These are phyloP conservation scores for Beauveria australis DNA, from an alignment of 2,329 filamentous ascomycete genomes.

Conservation along the genomic window DNA sequence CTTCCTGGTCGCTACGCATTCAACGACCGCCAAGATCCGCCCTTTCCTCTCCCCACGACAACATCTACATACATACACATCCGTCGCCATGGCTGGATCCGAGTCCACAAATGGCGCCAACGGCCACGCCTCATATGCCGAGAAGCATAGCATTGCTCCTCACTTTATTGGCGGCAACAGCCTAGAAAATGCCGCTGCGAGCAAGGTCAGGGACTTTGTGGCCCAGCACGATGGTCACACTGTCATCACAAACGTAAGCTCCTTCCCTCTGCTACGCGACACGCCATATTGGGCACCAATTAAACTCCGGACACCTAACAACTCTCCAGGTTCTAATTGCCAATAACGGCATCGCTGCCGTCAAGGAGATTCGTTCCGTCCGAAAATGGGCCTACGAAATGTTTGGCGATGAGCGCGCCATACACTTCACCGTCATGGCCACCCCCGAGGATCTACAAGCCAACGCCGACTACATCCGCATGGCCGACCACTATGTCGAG, in stretches of 20 bases:
- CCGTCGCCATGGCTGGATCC: constrained; percentile 37
- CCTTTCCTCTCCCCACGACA: constrained; percentile 1
- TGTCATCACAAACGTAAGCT: constrained; percentile 88
- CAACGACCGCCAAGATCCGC: background rate
- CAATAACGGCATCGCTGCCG: constrained; percentile 98
- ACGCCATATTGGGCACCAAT: no score
- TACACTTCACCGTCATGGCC: constrained; percentile 99
- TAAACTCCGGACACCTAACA: background rate
- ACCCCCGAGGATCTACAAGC: constrained; percentile 95
- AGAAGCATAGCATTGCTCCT: constrained; percentile 73
- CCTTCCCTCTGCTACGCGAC: constrained; percentile 10
- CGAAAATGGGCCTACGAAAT: constrained; percentile 99
- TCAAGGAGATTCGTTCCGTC: constrained; percentile 98
- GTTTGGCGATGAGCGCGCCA: constrained; percentile 95
- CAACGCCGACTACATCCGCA: constrained; percentile 98
- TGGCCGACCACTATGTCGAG: constrained; percentile 99
- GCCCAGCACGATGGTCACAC: constrained; percentile 85
- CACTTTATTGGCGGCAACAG: constrained; percentile 97
- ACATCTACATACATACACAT: constrained; percentile 18
- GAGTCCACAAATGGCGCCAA: constrained; percentile 42
- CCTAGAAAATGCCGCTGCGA: constrained; percentile 69
- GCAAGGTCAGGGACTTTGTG: constrained; percentile 95
- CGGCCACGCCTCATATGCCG: constrained; percentile 60
- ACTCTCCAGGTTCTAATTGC: constrained; percentile 80
- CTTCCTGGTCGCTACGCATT: constrained; percentile 1